phyloP scores from a whole-genome alignment of 192 early-diverging fungal species.

The Kickxella alabastrina region DNA sequence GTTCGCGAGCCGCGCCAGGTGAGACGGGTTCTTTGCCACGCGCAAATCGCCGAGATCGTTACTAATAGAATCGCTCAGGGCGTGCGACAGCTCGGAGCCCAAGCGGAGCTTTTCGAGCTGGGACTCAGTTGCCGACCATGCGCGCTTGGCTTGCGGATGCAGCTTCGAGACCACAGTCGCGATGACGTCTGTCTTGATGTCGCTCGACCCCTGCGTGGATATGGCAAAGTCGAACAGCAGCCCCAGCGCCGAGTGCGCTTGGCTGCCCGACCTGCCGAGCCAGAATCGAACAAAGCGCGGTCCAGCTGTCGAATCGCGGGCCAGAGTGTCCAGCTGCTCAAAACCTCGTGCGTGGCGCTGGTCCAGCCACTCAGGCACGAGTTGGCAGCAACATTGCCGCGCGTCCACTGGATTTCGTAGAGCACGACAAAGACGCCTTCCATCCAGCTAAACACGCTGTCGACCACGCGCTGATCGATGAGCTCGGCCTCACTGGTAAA shows the following conservation, averaged over 20 bases:
- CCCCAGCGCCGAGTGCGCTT: conserved; percentile 22
- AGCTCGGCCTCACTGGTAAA: conserved; percentile 13
- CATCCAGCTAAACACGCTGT: conserved; percentile 25
- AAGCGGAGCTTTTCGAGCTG: conserved; percentile 14
- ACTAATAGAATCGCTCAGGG: conserved; percentile 25
- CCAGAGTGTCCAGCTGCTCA: conserved; percentile 29
- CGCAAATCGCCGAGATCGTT: conserved; percentile 10
- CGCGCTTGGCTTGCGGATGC: conserved; percentile 16
- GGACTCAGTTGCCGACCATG: conserved; percentile 30
- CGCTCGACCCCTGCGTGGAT: neutral
- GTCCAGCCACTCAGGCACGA: conserved; percentile 4
- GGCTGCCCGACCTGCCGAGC: conserved; percentile 16
- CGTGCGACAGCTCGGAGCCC: conserved; percentile 24
- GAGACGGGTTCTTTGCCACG: conserved; percentile 15
- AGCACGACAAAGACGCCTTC: conserved; percentile 21
- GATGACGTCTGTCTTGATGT: neutral
- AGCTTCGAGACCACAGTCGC: conserved; percentile 1
- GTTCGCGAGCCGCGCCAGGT: conserved; percentile 31
- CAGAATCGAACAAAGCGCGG: conserved; percentile 37
- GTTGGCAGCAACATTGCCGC: neutral
- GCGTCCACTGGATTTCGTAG: conserved; percentile 15
- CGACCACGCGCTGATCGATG: neutral
- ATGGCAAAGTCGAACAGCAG: conserved; percentile 33
- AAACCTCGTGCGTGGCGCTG: conserved; percentile 15
- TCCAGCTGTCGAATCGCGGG: conserved; percentile 14